Percentiles rank a stretch among this genome's conserved stretches.
These are phyloP conservation scores for Sphaerulina populicola DNA, from an alignment of 2,329 filamentous ascomycete genomes.

Conservation along the genomic window DNA sequence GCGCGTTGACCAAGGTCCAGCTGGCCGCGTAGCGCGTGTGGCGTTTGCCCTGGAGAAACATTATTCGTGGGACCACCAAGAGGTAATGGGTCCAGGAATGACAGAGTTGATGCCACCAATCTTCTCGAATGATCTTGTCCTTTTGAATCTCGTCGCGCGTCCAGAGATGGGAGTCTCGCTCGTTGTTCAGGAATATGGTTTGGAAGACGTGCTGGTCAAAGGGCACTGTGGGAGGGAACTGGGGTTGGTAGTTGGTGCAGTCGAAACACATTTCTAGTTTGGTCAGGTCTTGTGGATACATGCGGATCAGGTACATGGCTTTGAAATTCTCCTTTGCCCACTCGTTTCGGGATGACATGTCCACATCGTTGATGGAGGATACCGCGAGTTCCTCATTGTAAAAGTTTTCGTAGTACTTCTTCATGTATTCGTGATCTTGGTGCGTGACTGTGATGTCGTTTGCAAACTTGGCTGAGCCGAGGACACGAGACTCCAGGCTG, in stretches of 20 bases:
- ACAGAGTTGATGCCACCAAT: conserved; percentile 62
- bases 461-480: conserved; percentile 62
- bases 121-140: conserved; percentile 52
- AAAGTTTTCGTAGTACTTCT: conserved; percentile 57
- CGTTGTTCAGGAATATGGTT: conserved; percentile 57
- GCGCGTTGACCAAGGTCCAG: conserved; percentile 63
- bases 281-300: conserved; percentile 48
- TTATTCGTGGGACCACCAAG: conserved; percentile 61
- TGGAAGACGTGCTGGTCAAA: conserved; percentile 61
- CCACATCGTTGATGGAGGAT: conserved; percentile 34
- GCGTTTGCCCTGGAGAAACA: conserved; percentile 60
- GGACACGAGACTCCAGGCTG: conserved; percentile 56
- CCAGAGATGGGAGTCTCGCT: conserved; percentile 49
- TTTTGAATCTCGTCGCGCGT: conserved; percentile 52
- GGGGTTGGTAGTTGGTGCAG: conserved; percentile 66
- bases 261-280: conserved; percentile 61
- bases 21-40: conserved; percentile 56
- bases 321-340: conserved; percentile 47
- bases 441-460: conserved; percentile 66
- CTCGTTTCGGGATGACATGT: conserved; percentile 39
- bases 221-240: conserved; percentile 51
- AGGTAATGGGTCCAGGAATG: conserved; percentile 57
- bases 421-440: conserved; percentile 56
- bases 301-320: conserved; percentile 59
- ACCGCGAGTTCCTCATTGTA: conserved; percentile 46